Base-by-base conservation (phyloP, 805 yeast genomes). In the Metschnikowia orientalis region DNA sequence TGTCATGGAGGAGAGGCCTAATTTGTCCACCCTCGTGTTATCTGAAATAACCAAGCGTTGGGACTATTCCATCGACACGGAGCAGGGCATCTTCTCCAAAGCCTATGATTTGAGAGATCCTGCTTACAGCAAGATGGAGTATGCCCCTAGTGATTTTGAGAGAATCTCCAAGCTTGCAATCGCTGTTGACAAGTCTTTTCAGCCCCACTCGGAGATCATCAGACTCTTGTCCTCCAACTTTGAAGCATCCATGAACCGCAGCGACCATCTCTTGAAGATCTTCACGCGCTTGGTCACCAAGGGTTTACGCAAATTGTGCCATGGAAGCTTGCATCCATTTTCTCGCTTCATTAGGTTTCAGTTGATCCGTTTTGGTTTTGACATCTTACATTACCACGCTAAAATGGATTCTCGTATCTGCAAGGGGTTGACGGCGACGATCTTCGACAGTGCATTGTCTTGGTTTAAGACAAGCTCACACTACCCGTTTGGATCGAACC, bases 401-500 rank as follows among this genome's bases (percentile, higher is more conserved):
- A 66, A 67, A 35, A 65, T 77, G 29, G 66, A 65, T 4, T 67
- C 80, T 1, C 63, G 71, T 41, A 67, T 69, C 37, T 61, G 65
- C 14, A 38, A 56, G 2, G 47, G 56, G 2, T 57, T 88, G 44
- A 71, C 74, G 1, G 61, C 61, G 22, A 57, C 72, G 3, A 70
- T 88, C 10, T 54, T 83, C 15, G 77, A 74, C 35, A 87, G 86
- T 11, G 73, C 81, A 0, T 66, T 92, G 26, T 69, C 81, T 1
- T 89, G 97, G 96, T 92, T 87, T 53, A 67, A 67, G 15, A 69
- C 63, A 28, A 67, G 74, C 13, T 66, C 76, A 2, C 63, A 71
- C 3, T 81, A 81, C 63, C 96, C 97, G 10, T 88, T 71, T 61
- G 97, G 98, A 3, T 81, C 87, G 8, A 87, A 90, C 51, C 68